phyloP scores from a whole-genome alignment of 805 yeast species.

The Wickerhamomyces queroliae region DNA sequence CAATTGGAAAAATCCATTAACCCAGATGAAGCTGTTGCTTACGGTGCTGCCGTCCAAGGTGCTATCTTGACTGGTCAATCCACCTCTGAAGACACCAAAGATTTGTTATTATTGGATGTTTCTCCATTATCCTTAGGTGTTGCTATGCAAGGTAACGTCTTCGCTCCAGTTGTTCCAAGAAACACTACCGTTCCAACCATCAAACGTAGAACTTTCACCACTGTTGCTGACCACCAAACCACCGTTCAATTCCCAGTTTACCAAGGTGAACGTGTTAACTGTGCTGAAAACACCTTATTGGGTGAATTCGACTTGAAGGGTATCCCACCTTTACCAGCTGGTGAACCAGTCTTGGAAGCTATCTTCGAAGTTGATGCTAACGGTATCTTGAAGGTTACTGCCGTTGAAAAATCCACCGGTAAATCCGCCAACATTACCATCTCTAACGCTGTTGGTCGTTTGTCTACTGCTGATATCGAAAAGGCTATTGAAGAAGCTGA shows the following conservation, averaged over 20 bases:
- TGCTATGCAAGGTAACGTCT: conserved; percentile 99
- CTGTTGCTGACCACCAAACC: conserved; percentile 98
- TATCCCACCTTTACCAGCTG: conserved; percentile 98
- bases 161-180: conserved; percentile 98
- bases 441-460: conserved; percentile 98
- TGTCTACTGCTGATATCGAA: conserved; percentile 93
- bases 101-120: conserved; percentile 91
- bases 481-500: conserved; percentile 99
- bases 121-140: conserved; percentile 99
- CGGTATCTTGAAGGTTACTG: conserved; percentile 99
- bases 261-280: conserved; percentile 99
- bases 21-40: conserved; percentile 99
- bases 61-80: conserved; percentile 95
- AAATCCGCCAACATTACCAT: conserved; percentile 97
- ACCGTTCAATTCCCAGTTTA: conserved; percentile 98
- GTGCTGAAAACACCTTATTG: conserved; percentile 92
- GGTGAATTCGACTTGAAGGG: conserved; percentile 99
- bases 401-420: conserved; percentile 98
- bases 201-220: conserved; percentile 98
- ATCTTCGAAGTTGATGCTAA: conserved; percentile 99
- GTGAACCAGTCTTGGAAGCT: conserved; percentile 99
- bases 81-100: conserved; percentile 88
- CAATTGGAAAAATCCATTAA: conserved; percentile 93
- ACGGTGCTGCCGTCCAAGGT: conserved; percentile 99
- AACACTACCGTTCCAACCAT: conserved; percentile 99